Evolutionary conservation across 163 green algal genomes (phyloP).

Genomic region (Chlorella variabilis): DNA sequence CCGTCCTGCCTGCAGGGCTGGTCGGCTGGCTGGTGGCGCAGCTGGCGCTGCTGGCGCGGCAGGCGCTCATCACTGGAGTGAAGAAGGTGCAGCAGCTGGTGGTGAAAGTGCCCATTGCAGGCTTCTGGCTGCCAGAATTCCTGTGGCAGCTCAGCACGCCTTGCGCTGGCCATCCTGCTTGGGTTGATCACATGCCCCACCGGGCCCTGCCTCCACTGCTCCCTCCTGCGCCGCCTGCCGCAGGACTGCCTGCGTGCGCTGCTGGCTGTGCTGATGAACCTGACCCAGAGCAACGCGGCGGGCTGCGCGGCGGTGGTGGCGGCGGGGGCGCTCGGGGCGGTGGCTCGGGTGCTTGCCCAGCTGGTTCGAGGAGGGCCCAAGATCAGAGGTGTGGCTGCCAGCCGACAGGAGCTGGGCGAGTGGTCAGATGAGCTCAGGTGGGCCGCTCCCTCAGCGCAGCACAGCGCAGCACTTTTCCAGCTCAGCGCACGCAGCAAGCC

Average conservation of each 20-base stretch:
- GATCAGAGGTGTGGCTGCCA: slow-evolving; percentile 8
- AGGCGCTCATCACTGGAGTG: slow-evolving; percentile 32
- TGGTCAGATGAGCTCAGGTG: slow-evolving; percentile 37
- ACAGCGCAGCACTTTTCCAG: not conserved
- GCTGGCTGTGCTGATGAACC: slow-evolving; percentile 65
- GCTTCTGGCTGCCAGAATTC: too few relatives aligned
- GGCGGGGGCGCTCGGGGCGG: slow-evolving; percentile 24
- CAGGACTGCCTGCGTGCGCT: slow-evolving; percentile 51
- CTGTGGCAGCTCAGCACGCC: too few relatives aligned
- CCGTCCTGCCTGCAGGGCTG: not conserved
- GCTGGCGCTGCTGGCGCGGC: slow-evolving; percentile 22
- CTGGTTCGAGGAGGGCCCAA: slow-evolving; percentile 25
- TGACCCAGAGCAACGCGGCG: slow-evolving; percentile 55
- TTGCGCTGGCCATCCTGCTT: too few relatives aligned
- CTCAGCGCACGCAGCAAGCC: too few relatives aligned
- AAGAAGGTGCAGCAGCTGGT: slow-evolving; percentile 39
- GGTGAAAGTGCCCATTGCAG: slow-evolving; percentile 20
- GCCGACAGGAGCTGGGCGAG: slow-evolving; percentile 4
- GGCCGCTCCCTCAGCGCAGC: not conserved
- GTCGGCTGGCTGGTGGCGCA: slow-evolving; percentile 41
- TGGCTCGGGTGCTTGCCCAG: slow-evolving; percentile 25
- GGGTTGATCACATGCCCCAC: too few relatives aligned
- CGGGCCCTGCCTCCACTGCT: too few relatives aligned
- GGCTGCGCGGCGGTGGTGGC: slow-evolving; percentile 43
- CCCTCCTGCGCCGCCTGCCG: not conserved